Conservation (phyloP, 2,329 filamentous ascomycete genomes). For the Ceratocystis diversiconidia region DNA sequence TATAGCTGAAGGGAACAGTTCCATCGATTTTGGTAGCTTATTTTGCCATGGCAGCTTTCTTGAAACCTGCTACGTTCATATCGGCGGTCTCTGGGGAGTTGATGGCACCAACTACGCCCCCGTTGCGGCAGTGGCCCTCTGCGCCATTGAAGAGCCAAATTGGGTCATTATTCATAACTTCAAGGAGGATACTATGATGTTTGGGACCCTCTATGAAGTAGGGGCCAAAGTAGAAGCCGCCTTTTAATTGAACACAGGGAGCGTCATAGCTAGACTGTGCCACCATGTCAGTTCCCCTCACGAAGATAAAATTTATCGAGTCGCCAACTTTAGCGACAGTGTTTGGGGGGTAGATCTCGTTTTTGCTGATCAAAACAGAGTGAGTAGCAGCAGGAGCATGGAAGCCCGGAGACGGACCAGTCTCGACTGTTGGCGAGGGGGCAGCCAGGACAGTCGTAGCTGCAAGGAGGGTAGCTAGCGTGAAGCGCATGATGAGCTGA, state of each 20-base stretch:
- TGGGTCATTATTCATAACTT: slow-evolving; percentile 10
- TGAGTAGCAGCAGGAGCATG: background rate
- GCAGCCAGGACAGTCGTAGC: background rate
- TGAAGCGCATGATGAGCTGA: background rate
- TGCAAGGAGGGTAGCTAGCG: background rate
- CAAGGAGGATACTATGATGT: slow-evolving; percentile 26
- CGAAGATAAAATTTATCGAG: slow-evolving; percentile 41
- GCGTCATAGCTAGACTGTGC: slow-evolving; percentile 30
- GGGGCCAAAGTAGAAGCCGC: background rate
- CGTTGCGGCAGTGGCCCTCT: slow-evolving; percentile 21
- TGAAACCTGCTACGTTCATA: background rate
- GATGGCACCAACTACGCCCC: slow-evolving; percentile 16
- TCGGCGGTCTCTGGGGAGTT: slow-evolving; percentile 21
- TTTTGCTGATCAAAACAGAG: background rate
- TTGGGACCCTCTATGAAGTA: background rate
- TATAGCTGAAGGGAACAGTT: too few species aligned
- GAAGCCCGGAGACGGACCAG: background rate
- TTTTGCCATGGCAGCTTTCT: background rate
- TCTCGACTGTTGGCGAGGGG: background rate
- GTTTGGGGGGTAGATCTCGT: slow-evolving; percentile 35
- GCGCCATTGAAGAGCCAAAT: background rate
- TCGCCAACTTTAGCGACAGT: slow-evolving; percentile 37
- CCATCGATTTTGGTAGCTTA: too few species aligned
- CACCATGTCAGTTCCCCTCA: slow-evolving; percentile 36
- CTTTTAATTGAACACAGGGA: slow-evolving; percentile 25